These are phyloP conservation scores for Phanerochaete carnosa DNA, from an alignment of 768 basidiomycete species.

Conservation along the genomic window DNA sequence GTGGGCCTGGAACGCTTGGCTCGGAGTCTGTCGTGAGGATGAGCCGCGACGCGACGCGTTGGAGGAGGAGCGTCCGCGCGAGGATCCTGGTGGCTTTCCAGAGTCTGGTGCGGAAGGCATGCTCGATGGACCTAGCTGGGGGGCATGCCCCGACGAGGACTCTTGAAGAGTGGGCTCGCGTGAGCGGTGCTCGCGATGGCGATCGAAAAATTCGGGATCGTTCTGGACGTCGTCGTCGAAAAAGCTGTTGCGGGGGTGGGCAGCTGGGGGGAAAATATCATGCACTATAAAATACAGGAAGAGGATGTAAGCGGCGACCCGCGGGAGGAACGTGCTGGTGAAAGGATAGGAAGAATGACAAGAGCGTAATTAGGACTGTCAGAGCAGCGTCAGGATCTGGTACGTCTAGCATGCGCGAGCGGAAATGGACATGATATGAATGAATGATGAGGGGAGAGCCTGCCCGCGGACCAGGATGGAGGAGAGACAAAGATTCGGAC, in stretches of 20 bases:
- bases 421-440: constrained; percentile 18
- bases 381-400: constrained; percentile 17
- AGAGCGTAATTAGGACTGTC: constrained; percentile 12
- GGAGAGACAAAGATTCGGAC: not conserved
- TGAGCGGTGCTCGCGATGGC: constrained; percentile 4
- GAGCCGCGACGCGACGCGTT: constrained; percentile 15
- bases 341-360: constrained; percentile 2
- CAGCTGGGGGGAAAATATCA: constrained; percentile 16
- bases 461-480: constrained; percentile 7
- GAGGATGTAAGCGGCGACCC: not conserved
- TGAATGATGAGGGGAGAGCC: not conserved
- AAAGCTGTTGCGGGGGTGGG: constrained; percentile 10
- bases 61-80: constrained; percentile 19
- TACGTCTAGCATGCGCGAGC: constrained; percentile 18
- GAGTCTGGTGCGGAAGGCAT: constrained; percentile 22
- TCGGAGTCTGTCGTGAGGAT: constrained; percentile 16
- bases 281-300: constrained; percentile 11
- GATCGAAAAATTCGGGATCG: constrained; percentile 20
- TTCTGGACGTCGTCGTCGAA: constrained; percentile 18
- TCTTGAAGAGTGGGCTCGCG: constrained; percentile 8
- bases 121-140: constrained; percentile 11
- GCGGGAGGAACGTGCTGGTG: constrained; percentile 3
- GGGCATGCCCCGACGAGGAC: constrained; percentile 16
- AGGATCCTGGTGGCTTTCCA: constrained; percentile 12
- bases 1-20: constrained; percentile 18